A percentile compares a stretch with the other conserved stretches of the same genome.
These are phyloP conservation scores for Diaporthe citri DNA, from an alignment of 2,329 filamentous ascomycete genomes.

Conservation along the genomic window DNA sequence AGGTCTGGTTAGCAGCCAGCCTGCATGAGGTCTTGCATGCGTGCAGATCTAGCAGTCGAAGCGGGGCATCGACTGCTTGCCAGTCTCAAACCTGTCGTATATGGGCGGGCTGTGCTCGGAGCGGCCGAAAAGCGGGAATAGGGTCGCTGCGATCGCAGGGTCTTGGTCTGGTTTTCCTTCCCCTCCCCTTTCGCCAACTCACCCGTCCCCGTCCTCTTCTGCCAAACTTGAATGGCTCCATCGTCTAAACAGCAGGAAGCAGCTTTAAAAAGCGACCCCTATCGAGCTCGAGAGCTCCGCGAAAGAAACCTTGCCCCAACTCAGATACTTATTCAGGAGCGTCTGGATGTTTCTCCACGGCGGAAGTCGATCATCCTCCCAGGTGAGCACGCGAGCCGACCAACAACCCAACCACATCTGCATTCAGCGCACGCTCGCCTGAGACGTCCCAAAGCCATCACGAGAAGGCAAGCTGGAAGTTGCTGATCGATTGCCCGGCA, in stretches of 20 bases:
- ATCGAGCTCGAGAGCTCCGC: background rate
- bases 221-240: background rate
- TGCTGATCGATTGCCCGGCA: background rate
- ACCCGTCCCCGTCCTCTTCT: background rate
- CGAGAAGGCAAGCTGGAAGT: background rate
- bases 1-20: background rate
- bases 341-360: slow-evolving; percentile 19
- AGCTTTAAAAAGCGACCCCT: background rate
- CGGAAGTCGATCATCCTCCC: slow-evolving; percentile 1
- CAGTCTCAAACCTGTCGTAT: background rate
- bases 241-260: background rate
- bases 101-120: background rate
- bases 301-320: background rate
- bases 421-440: background rate
- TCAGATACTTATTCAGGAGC: background rate
- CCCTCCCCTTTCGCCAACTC: background rate
- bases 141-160: slow-evolving; percentile 5
- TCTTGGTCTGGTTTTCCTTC: slow-evolving; percentile 5
- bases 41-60: background rate
- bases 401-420: background rate
- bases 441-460: background rate
- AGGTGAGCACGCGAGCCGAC: background rate
- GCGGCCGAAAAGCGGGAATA: background rate
- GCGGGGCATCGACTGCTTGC: background rate
- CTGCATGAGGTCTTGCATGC: slow-evolving; percentile 23